phyloP scores from a whole-genome alignment of 306 rosid genomes.

The Gleditsia sinensis region DNA sequence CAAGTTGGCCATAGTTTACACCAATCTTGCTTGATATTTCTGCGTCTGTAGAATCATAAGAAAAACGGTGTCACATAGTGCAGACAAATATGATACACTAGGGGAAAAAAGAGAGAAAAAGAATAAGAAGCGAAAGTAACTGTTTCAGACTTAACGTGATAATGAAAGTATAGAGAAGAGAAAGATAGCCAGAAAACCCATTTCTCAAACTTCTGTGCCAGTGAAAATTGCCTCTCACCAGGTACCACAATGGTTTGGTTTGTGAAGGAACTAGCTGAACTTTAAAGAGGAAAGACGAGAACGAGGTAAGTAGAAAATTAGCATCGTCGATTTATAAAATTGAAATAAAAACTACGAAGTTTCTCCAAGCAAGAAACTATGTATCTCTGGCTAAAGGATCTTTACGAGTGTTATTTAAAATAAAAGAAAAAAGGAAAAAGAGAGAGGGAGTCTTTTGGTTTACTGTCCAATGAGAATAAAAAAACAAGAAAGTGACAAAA shows the following conservation, averaged over 20 bases:
- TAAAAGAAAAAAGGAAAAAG: background rate
- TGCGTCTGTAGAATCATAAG: slow-evolving; percentile 44
- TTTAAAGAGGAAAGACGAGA: slow-evolving; percentile 1
- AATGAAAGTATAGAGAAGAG: slow-evolving; percentile 42
- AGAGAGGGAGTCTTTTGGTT: background rate
- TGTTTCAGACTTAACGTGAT: slow-evolving; percentile 47
- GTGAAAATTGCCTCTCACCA: background rate
- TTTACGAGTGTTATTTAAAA: slow-evolving; percentile 42
- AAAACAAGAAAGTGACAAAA: background rate
- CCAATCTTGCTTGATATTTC: slow-evolving; percentile 61
- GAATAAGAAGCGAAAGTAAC: background rate
- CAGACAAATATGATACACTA: background rate
- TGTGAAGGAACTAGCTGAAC: background rate
- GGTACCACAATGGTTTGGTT: background rate
- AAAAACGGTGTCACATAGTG: background rate
- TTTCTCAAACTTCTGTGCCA: slow-evolving; percentile 20
- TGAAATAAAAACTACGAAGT: slow-evolving; percentile 2
- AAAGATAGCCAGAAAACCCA: slow-evolving; percentile 44
- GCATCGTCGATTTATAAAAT: slow-evolving; percentile 30
- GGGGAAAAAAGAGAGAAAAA: background rate
- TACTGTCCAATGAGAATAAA: background rate
- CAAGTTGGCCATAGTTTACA: slow-evolving; percentile 76
- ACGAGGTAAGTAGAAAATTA: background rate
- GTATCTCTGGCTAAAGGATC: slow-evolving; percentile 33
- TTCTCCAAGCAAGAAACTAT: slow-evolving; percentile 19